A percentile compares a stretch with the other conserved stretches of the same genome.
phyloP scores from a whole-genome alignment of 164 flowering plant genomes.

The Aristolochia californica region DNA sequence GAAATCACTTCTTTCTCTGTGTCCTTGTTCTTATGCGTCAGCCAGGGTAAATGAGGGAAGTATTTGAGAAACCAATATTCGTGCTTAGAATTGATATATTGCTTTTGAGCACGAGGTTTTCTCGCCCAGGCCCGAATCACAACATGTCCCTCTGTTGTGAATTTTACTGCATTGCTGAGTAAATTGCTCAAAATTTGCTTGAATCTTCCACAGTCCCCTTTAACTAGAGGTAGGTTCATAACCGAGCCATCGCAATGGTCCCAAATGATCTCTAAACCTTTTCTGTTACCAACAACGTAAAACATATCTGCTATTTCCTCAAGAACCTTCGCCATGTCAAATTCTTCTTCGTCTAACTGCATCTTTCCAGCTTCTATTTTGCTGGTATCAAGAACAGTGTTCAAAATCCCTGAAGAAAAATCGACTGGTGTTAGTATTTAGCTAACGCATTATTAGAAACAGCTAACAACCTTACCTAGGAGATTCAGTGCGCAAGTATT shows the following conservation, averaged over 20 bases:
- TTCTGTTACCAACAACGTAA: constrained; percentile 45
- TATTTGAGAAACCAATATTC: background rate
- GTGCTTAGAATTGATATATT: constrained; percentile 11
- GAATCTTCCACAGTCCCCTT: constrained; percentile 60
- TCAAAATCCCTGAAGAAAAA: constrained; percentile 45
- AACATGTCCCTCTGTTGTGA: constrained; percentile 63
- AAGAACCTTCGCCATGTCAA: constrained; percentile 45
- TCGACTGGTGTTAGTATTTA: background rate
- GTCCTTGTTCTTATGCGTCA: constrained; percentile 8
- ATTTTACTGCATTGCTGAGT: constrained; percentile 83
- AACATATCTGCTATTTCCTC: constrained; percentile 64
- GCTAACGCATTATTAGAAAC: background rate
- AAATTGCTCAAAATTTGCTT: constrained; percentile 59
- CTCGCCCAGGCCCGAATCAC: constrained; percentile 51
- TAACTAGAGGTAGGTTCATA: constrained; percentile 31
- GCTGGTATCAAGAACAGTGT: constrained; percentile 72
- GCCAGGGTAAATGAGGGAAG: constrained; percentile 6
- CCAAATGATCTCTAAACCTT: constrained; percentile 65
- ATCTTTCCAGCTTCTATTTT: constrained; percentile 85
- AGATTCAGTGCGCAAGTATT: constrained; percentile 39
- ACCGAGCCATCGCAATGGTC: constrained; percentile 62
- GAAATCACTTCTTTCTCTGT: constrained; percentile 8
- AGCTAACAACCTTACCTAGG: constrained; percentile 26
- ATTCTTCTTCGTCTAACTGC: constrained; percentile 60
- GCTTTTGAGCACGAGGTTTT: constrained; percentile 32